Percentiles rank a stretch among this genome's conserved stretches.
Conservation (phyloP, 2,329 filamentous ascomycete genomes). For the Lomentospora prolificans region DNA sequence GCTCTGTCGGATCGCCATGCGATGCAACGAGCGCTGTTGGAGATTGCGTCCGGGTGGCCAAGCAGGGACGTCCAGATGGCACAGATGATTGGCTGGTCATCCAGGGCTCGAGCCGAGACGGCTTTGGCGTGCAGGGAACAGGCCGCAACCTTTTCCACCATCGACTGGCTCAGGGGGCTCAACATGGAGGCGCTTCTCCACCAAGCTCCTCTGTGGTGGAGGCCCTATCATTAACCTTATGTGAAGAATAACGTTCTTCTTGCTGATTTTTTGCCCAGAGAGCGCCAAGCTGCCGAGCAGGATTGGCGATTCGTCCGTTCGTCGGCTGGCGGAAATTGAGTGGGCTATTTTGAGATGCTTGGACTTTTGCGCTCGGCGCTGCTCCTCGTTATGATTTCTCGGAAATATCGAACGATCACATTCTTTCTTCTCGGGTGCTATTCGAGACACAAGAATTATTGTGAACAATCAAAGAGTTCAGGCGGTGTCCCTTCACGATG, state of each 20-base stretch:
- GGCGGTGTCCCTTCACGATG: not conserved
- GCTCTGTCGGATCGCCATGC: constrained; percentile 7
- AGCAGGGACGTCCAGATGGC: not conserved
- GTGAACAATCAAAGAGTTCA: not conserved
- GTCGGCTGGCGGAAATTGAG: too few species aligned
- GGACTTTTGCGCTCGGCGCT: too few species aligned
- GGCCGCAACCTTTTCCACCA: not conserved
- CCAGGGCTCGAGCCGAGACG: not conserved
- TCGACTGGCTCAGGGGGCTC: constrained; percentile 4
- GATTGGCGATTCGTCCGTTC: not conserved
- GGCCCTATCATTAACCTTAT: not conserved
- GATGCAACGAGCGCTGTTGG: constrained; percentile 7
- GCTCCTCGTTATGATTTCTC: too few species aligned
- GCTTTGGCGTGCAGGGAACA: not conserved
- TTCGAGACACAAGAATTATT: not conserved
- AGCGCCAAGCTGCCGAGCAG: not conserved
- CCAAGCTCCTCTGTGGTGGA: not conserved
- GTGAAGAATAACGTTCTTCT: not conserved
- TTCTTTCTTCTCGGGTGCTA: not conserved
- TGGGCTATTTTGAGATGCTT: too few species aligned
- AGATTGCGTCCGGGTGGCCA: not conserved
- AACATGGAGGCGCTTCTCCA: not conserved
- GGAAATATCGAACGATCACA: not conserved
- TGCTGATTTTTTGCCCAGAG: not conserved
- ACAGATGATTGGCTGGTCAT: constrained; percentile 1